phyloP scores from a whole-genome alignment of 129 eudicot genomes.

The Arctium lappa region DNA sequence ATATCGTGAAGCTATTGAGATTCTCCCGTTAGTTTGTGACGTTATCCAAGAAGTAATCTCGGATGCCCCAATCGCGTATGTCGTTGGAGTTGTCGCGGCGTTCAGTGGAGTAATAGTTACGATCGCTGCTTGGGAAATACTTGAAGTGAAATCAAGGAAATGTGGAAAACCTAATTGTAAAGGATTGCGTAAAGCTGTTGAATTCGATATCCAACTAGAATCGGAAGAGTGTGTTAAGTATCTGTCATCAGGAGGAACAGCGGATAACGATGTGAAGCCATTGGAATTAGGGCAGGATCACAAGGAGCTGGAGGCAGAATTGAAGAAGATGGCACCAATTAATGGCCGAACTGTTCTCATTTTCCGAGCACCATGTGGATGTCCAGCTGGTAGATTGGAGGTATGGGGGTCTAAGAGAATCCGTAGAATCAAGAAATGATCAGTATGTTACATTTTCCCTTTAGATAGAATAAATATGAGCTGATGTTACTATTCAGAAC shows the following conservation, averaged over 20 bases:
- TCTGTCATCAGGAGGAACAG: not conserved
- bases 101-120: constrained; percentile 30
- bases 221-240: constrained; percentile 51
- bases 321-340: constrained; percentile 58
- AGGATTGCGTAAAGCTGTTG: constrained; percentile 48
- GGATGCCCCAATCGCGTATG: constrained; percentile 43
- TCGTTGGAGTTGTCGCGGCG: constrained; percentile 31
- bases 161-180: constrained; percentile 47
- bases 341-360: constrained; percentile 59
- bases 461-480: constrained; percentile 30
- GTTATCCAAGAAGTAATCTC: constrained; percentile 22
- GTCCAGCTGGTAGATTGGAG: constrained; percentile 55
- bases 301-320: constrained; percentile 49
- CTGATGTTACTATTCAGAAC: constrained; percentile 27
- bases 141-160: constrained; percentile 33
- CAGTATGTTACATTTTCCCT: not conserved
- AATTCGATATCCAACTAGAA: constrained; percentile 55
- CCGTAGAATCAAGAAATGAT: constrained; percentile 47
- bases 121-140: constrained; percentile 34
- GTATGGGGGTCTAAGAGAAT: constrained; percentile 52
- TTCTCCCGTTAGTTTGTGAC: constrained; percentile 30
- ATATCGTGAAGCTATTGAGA: constrained; percentile 18
- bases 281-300: constrained; percentile 54
- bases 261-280: constrained; percentile 30
- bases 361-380: constrained; percentile 56